A percentile compares a stretch with the other conserved stretches of the same genome.
Conservation (phyloP, 768 basidiomycete genomes). For the Cystobasidium onofrii region DNA sequence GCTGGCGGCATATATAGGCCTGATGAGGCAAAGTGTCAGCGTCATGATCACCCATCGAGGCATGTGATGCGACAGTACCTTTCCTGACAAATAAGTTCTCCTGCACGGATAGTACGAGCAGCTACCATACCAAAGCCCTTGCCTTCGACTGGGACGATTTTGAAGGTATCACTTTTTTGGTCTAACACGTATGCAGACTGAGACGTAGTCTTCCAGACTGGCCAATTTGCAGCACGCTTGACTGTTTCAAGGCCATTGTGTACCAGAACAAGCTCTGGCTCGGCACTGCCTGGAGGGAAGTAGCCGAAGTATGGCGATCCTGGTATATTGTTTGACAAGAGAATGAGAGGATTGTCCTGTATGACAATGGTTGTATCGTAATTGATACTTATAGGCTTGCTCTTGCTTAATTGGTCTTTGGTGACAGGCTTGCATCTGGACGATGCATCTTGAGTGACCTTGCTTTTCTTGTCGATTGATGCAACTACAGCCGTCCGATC, state of each 20-base stretch:
- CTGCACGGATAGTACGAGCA: background rate
- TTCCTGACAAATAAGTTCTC: slow-evolving; percentile 15
- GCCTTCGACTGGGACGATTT: background rate
- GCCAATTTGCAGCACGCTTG: background rate
- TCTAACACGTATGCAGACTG: background rate
- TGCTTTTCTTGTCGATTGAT: no score
- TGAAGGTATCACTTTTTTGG: background rate
- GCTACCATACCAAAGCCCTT: slow-evolving; percentile 21
- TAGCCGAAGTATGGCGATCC: slow-evolving; percentile 12
- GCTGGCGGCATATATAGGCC: no score
- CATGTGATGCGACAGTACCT: no score
- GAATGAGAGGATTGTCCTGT: background rate
- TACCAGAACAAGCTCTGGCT: background rate
- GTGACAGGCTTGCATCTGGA: no score
- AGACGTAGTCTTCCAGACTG: background rate
- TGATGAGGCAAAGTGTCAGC: no score
- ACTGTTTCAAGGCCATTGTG: background rate
- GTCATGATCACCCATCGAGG: no score
- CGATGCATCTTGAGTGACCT: no score
- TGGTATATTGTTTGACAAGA: background rate
- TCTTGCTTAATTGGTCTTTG: no score
- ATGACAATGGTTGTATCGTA: background rate
- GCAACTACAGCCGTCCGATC: no score
- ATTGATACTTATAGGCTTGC: background rate
- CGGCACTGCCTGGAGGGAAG: background rate